Base-by-base conservation (phyloP, 108 stramenopile species). In the Cyclotella sp. region DNA sequence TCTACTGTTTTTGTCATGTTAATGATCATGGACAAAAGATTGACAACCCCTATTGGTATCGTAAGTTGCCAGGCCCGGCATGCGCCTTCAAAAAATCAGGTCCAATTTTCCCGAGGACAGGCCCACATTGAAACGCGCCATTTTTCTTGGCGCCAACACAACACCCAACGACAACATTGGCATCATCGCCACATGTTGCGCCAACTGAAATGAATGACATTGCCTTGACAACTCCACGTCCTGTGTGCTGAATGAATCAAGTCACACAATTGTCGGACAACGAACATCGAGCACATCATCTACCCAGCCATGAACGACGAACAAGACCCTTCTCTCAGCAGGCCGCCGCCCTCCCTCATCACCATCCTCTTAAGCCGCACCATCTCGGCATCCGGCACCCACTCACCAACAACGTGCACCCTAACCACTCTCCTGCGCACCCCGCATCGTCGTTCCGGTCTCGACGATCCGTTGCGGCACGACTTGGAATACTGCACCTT, bases 401-500 rank as follows among this genome's bases (percentile, higher is more conserved):
- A 75, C 53, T 68, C 68, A 62, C 4, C 34, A 34, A 63, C 69
- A 29, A 64, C 63, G 7, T 67, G 66, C 72, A 69, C 74, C 52
- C 80, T 87, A 9, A 72, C 82, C 40, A 74, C 85, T 16, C 58
- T 85, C n/a, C 78, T 72, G 9, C 77, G 73, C 34, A 54, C 70
- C n/a, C 84, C 87, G 5, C 78, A 79, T 54, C 65, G 70, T 41
- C 81, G 87, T 11, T 26, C 67, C 27, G 49, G 47, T 12, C 41
- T 59, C 45, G 78, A 72, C 11, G 91, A 90, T 68, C 66, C 73
- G 11, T 54, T 84, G 22, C 60, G 70, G 0, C 72, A 87, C 71
- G 79, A 78, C 27, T 54, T 90, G 41, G 63, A 76, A 47, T 83
- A 89, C 61, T 87, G 78, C 60, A 70, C 75, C 24, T 91, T 91